Conservation (phyloP, 805 yeast species). For the Yarrowia sp. region DNA sequence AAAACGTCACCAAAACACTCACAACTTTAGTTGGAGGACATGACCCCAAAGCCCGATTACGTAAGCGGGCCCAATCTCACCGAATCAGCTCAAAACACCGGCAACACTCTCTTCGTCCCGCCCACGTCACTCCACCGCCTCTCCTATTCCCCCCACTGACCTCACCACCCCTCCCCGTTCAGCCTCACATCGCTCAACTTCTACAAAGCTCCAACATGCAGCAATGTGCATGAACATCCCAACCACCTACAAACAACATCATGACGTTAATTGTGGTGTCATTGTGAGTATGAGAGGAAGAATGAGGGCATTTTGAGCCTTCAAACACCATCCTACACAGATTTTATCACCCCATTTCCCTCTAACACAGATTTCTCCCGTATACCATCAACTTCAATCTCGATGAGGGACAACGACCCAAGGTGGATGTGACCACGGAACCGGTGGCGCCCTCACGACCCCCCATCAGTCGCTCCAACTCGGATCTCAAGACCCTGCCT, state of each 20-base stretch:
- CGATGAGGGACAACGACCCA: conserved; percentile 39
- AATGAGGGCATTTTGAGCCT: not conserved
- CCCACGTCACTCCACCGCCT: too few species aligned
- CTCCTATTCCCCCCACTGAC: too few species aligned
- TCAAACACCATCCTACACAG: too few species aligned
- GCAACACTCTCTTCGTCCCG: too few species aligned
- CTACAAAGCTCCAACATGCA: conserved; percentile 22
- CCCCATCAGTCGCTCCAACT: conserved; percentile 32
- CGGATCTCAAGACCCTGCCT: conserved; percentile 26
- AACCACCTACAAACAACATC: conserved; percentile 35
- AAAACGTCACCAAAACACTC: too few species aligned
- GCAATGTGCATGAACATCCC: conserved; percentile 35
- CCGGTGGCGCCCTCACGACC: conserved; percentile 36
- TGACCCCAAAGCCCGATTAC: too few species aligned
- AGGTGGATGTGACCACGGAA: conserved; percentile 29
- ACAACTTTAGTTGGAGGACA: too few species aligned
- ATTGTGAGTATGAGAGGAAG: conserved; percentile 16
- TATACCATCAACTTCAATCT: conserved; percentile 46
- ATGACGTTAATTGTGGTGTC: conserved; percentile 38
- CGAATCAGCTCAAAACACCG: too few species aligned
- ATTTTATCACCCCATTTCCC: too few species aligned
- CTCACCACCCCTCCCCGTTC: not conserved
- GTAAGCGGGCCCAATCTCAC: too few species aligned
- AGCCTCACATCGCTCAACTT: conserved; percentile 33
- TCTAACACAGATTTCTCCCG: conserved; percentile 45